phyloP scores from a whole-genome alignment of 805 yeast species.

The Saturnispora saitoi region DNA sequence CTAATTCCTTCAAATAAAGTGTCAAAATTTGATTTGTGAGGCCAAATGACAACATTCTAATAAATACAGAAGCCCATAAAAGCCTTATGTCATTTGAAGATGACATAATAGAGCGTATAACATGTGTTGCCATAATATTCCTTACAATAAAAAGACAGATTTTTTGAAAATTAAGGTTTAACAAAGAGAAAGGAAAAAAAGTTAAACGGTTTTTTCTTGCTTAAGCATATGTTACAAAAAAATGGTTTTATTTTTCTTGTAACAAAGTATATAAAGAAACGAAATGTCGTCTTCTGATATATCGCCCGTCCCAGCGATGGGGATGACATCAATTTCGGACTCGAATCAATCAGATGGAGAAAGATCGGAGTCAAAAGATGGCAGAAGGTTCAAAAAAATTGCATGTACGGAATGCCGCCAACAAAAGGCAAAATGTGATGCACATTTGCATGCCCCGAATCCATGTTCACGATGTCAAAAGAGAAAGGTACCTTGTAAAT shows the following conservation, averaged over 20 bases:
- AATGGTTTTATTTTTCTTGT: background rate
- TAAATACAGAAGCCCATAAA: slow-evolving; percentile 59
- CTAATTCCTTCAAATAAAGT: slow-evolving; percentile 48
- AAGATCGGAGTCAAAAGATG: background rate
- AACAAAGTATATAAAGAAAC: background rate
- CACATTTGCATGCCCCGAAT: slow-evolving; percentile 60
- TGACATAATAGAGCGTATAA: slow-evolving; percentile 28
- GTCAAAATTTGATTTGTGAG: slow-evolving; percentile 72
- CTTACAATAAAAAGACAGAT: background rate
- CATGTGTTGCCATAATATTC: slow-evolving; percentile 21
- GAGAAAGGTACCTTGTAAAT: slow-evolving; percentile 58
- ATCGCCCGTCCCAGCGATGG: background rate
- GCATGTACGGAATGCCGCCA: slow-evolving; percentile 97
- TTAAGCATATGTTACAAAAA: background rate
- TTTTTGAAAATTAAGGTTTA: background rate
- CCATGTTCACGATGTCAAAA: slow-evolving; percentile 80
- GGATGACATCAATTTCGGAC: background rate
- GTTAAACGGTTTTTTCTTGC: background rate
- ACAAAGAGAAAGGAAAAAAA: background rate
- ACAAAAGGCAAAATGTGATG: slow-evolving; percentile 89
- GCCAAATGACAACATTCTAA: slow-evolving; percentile 69
- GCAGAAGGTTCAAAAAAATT: slow-evolving; percentile 34
- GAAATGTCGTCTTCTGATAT: background rate
- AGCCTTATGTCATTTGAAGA: slow-evolving; percentile 44
- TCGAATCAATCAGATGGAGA: slow-evolving; percentile 2